Conservation (phyloP, 2,329 filamentous ascomycete genomes). For the Diplodia mutila region DNA sequence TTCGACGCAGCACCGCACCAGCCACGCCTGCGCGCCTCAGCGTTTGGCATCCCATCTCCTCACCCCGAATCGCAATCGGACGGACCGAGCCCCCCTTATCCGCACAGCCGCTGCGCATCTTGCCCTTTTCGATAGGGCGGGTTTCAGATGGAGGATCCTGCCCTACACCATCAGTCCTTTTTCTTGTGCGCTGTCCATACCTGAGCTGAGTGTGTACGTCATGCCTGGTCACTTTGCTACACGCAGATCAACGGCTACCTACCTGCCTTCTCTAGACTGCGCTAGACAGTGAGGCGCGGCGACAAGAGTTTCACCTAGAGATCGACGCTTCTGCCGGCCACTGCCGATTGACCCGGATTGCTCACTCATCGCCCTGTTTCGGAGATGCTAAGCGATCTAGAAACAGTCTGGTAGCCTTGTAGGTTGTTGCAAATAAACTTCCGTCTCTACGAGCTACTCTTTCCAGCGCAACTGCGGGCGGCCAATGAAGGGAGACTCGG, state of each 20-base stretch:
- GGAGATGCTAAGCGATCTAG: slow-evolving; percentile 17
- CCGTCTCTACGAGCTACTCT: slow-evolving; percentile 2
- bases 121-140: slow-evolving; percentile 9
- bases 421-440: slow-evolving; percentile 26
- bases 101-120: slow-evolving; percentile 6
- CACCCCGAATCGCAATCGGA: background rate
- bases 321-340: slow-evolving; percentile 12
- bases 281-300: slow-evolving; percentile 9
- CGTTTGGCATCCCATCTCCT: slow-evolving; percentile 6
- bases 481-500: slow-evolving; percentile 8
- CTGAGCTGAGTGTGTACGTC: background rate
- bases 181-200: background rate
- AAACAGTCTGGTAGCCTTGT: slow-evolving; percentile 20
- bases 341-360: slow-evolving; percentile 5
- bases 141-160: slow-evolving; percentile 8
- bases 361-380: slow-evolving; percentile 17
- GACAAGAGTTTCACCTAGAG: slow-evolving; percentile 17
- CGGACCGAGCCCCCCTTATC: background rate
- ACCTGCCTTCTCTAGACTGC: slow-evolving; percentile 4
- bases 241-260: slow-evolving; percentile 16
- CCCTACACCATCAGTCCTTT: slow-evolving; percentile 1
- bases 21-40: slow-evolving; percentile 3
- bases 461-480: background rate
- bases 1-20: slow-evolving; percentile 18
- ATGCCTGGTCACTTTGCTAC: background rate